Conservation (phyloP, 139 green algal genomes). For the Closterium sp. region DNA sequence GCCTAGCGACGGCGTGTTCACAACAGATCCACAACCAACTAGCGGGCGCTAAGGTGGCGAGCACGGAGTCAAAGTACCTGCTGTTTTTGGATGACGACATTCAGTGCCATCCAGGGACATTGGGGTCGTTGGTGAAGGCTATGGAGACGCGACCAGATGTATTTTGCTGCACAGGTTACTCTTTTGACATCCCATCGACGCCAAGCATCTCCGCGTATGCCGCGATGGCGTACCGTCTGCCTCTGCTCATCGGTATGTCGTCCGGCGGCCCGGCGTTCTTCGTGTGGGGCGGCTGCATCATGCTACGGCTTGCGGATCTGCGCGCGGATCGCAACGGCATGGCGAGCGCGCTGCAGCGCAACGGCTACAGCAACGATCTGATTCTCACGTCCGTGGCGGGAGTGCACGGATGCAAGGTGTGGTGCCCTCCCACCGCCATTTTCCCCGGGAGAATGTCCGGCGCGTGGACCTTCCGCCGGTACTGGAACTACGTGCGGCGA, state of each 20-base stretch:
- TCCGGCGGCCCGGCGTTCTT: constrained; percentile 57
- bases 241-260: constrained; percentile 38
- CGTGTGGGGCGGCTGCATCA: constrained; percentile 89
- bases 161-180: constrained; percentile 85
- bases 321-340: constrained; percentile 57
- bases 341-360: constrained; percentile 64
- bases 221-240: constrained; percentile 44
- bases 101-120: constrained; percentile 64
- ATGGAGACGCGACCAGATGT: constrained; percentile 64
- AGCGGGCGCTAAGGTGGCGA: constrained; percentile 7
- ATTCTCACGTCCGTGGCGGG: constrained; percentile 72
- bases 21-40: constrained; percentile 54
- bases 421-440: constrained; percentile 4
- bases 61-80: constrained; percentile 62
- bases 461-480: constrained; percentile 48
- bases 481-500: constrained; percentile 89
- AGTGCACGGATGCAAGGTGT: constrained; percentile 29
- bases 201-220: constrained; percentile 11
- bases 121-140: constrained; percentile 64
- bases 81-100: constrained; percentile 93
- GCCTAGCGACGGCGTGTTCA: constrained; percentile 24
- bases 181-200: constrained; percentile 72
- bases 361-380: constrained; percentile 90
- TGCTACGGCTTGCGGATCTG: constrained; percentile 68
- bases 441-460: constrained; percentile 32